Evolutionary conservation across 1,284 basidiomycete genomes (phyloP), one percentile per base, ranked within the genome.

Genomic region (Volvariella surrecta): DNA sequence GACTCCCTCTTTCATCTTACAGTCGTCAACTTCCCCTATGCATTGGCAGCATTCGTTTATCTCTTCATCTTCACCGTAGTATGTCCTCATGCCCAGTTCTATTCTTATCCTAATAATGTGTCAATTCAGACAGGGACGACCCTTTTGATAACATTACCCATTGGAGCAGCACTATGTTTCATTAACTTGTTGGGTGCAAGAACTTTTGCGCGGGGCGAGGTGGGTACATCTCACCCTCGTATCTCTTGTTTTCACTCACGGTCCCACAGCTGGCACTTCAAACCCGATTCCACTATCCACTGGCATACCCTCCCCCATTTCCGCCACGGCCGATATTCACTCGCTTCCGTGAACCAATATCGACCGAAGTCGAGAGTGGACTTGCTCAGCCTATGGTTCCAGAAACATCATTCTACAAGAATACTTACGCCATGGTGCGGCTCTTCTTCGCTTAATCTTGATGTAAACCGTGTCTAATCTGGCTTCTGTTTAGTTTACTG

Each of bases 51-150:
- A 11, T 88, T 81, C 79, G 54, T 86, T 3, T 88, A 78, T 57
- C 65, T 85, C 4, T 85, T 89, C 51, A 76, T 84, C 17, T 82
- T 87, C 53, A 88, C 85, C 1, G 59, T 89, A 59, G 84, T 87
- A 53, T 53, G 79, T 68, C 19, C 24, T 42, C 32, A 48, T 41
- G 32, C 22, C 21, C 20, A 34, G 48, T 40, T 37, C 42, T 21
- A 28, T 31, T 13, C 37, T 17, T 34, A 17, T 40, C 45, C 39
- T 44, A 45, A 32, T 38, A 32, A 20, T 28, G 13, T 45, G 42
- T 30, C 3, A 15, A 2, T 31, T 47, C 52, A 87, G 84, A 71
- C 78, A 1, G 85, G 85, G 7, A 88, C 85, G 19, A 83, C 80
- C 0, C 69, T 86, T 15, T 70, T 89, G 15, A 72, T 89, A 54